Conservation (phyloP, 768 basidiomycete genomes). For the Suillus brevipes region DNA sequence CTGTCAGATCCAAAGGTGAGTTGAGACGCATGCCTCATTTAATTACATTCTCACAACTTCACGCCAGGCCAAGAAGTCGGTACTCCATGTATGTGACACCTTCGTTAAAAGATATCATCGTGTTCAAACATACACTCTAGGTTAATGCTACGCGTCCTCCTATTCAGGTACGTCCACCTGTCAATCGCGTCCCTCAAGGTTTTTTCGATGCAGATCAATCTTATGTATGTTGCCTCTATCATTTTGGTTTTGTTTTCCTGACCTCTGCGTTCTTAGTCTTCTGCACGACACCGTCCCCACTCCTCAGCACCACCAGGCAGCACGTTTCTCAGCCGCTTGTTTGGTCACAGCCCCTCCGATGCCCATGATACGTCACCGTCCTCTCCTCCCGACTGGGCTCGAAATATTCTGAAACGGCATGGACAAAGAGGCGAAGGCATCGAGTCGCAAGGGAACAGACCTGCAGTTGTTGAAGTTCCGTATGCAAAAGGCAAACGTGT, state of each 20-base stretch:
- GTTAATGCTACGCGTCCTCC: not conserved
- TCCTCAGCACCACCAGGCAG: not conserved
- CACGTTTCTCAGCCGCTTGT: not conserved
- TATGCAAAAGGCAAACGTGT: not conserved
- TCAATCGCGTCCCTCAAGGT: not conserved
- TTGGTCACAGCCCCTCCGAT: not conserved
- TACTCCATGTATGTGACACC: not conserved
- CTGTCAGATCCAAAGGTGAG: not conserved
- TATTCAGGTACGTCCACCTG: not conserved
- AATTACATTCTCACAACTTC: not conserved
- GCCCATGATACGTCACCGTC: not conserved
- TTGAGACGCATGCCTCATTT: not conserved
- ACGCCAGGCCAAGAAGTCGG: not conserved
- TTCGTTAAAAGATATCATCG: not conserved
- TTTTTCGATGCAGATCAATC: not conserved
- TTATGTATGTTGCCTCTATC: not conserved
- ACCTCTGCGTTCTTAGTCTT: not conserved
- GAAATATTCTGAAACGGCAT: not conserved
- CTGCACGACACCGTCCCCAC: not conserved
- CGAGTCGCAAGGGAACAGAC: not conserved
- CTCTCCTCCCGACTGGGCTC: not conserved
- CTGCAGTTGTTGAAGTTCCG: not conserved
- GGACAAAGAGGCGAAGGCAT: not conserved
- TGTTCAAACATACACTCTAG: not conserved
- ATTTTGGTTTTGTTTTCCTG: not conserved